Percentiles rank a stretch among this genome's conserved stretches.
Evolutionary conservation across 1,284 basidiomycete species (phyloP).

Genomic region (Pseudomicrostroma phylloplanum): DNA sequence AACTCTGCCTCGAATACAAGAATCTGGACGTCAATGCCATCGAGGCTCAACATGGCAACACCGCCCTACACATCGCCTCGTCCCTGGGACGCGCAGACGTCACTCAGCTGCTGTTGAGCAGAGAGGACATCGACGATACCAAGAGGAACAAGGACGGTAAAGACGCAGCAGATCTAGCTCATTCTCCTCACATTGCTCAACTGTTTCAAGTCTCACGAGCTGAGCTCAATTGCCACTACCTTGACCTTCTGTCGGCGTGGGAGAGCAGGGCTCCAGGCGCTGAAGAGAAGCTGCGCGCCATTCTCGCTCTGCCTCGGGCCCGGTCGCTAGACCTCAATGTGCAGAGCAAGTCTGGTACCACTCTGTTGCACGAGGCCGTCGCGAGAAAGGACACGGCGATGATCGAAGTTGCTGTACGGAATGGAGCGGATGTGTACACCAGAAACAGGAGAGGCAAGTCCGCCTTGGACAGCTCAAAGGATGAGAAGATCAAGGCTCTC

Average conservation of each 20-base stretch:
- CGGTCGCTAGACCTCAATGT: conserved; percentile 40
- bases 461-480: conserved; percentile 63
- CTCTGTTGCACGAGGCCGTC: conserved; percentile 82
- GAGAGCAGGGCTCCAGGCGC: conserved; percentile 57
- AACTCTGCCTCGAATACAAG: conserved; percentile 66
- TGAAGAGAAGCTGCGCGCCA: conserved; percentile 56
- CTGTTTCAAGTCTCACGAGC: conserved; percentile 78
- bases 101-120: conserved; percentile 51
- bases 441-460: conserved; percentile 72
- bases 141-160: conserved; percentile 65
- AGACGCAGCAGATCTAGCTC: conserved; percentile 67
- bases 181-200: conserved; percentile 62
- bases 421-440: conserved; percentile 84
- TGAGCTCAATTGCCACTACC: conserved; percentile 69
- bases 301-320: conserved; percentile 30
- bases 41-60: conserved; percentile 58
- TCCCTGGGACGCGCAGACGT: conserved; percentile 73
- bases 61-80: conserved; percentile 79
- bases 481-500: conserved; percentile 76
- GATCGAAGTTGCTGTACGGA: conserved; percentile 74
- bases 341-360: conserved; percentile 56
- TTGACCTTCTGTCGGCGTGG: conserved; percentile 59
- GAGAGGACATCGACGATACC: conserved; percentile 74
- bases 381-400: conserved; percentile 71
- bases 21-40: conserved; percentile 53